Evolutionary conservation across 495 filamentous ascomycete genomes (phyloP), one percentile per base, ranked within the genome.

Genomic region (Penicillium diatomitis): DNA sequence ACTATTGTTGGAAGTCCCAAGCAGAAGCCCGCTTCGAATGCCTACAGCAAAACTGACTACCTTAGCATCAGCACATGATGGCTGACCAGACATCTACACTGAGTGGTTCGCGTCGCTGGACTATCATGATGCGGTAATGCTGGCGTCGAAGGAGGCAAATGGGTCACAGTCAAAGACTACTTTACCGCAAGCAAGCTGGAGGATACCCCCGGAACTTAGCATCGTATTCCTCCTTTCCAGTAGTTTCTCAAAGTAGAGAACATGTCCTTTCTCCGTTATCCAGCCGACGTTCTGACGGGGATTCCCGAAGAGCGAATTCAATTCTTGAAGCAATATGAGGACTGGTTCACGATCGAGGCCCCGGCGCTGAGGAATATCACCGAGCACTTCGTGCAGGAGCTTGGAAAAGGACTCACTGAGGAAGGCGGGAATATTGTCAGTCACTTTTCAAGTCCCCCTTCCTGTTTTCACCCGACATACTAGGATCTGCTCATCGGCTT

Each of bases 381-480:
- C 11, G 73, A 82, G 9, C 87, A 90, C 51, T 95, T 96, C 61
- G 77, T 87, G 11, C 69, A 70, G 4, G 90, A 96, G 68, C 80
- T 97, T 41, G 74, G 78, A 27, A 88, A 86, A 68, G 88, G 87
- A n/a, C 75, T 96, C 28, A 84, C 78, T 33, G 74, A 82, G 34
- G 85, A 90, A 55, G 90, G 90, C 31, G 86, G 88, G 20, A 86
- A 79, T 60, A 95, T 97, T 60, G 88, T 95, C 65, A 70, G 87
- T 77, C 20, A 2, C 20, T 2, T 2, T 20, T 20, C 20, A 20
- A 20, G 20, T 20, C 20, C 20, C 20, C 20, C 20, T 20, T 20
- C 20, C 20, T 20, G 20, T 20, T 20, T 2, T 1, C 20, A 20
- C 20, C 20, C 20, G 20, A 20, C 20, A 20, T 20, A 20, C 20